Percentiles rank a stretch among this genome's conserved stretches.
Conservation (phyloP, 306 rosid genomes). For the Lithocarpus polystachyus region DNA sequence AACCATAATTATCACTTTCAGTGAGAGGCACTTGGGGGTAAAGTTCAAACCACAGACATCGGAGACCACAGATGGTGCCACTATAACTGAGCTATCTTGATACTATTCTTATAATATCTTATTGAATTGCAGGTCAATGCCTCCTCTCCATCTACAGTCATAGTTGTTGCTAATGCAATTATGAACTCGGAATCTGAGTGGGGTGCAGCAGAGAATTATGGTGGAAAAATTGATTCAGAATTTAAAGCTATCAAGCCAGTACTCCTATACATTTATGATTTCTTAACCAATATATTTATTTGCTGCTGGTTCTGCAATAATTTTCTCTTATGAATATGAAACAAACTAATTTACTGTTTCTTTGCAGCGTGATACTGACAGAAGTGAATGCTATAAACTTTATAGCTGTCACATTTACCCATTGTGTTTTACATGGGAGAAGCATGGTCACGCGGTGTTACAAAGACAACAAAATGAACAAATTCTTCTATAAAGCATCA, state of each 20-base stretch:
- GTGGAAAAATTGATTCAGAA: conserved; percentile 70
- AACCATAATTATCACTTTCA: too few species aligned
- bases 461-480: not conserved
- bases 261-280: not conserved
- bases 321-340: conserved; percentile 8
- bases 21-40: too few species aligned
- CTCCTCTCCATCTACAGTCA: conserved; percentile 54
- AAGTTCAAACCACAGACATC: too few species aligned
- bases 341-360: not conserved
- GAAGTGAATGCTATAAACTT: conserved; percentile 16
- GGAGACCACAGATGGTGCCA: too few species aligned
- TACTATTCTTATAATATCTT: not conserved
- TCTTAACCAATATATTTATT: not conserved
- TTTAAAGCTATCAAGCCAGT: conserved; percentile 45
- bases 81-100: not conserved
- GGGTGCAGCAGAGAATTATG: conserved; percentile 84
- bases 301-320: not conserved
- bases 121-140: conserved; percentile 59
- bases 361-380: conserved; percentile 24
- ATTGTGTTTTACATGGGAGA: not conserved
- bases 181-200: conserved; percentile 70
- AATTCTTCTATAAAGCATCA: too few species aligned
- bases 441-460: not conserved
- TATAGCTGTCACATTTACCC: conserved; percentile 2
- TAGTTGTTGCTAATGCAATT: conserved; percentile 65